Percentiles rank a stretch among this genome's conserved stretches.
Evolutionary conservation across 352 stramenopile genomes (phyloP).

Genomic region (Phytophthora kernoviae): DNA sequence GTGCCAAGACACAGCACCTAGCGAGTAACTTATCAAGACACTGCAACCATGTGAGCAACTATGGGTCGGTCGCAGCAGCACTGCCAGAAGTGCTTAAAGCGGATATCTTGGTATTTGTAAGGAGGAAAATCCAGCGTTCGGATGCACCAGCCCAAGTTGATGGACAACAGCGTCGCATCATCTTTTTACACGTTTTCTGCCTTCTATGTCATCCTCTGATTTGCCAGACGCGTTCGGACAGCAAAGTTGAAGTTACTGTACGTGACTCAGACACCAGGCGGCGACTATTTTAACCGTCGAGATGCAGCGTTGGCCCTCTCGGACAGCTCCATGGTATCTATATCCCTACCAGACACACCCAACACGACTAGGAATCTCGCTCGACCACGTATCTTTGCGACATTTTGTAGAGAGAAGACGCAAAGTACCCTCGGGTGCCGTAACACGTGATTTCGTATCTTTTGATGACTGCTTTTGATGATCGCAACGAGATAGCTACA

Average conservation of each 20-base stretch:
- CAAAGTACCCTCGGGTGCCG: not conserved
- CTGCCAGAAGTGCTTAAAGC: not conserved
- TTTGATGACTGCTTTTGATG: not conserved
- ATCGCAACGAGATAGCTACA: not conserved
- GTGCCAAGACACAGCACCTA: not conserved
- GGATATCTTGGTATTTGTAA: not conserved
- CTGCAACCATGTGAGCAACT: not conserved
- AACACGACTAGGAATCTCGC: not conserved
- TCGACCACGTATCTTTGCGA: not conserved
- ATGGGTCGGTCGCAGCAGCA: not conserved
- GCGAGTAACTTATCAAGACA: slow-evolving; percentile 6
- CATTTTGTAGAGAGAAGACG: too few species aligned
- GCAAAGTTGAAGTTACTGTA: not conserved
- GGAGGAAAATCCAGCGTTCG: not conserved
- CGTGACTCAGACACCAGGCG: not conserved
- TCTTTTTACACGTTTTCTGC: too few species aligned
- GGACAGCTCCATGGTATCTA: too few species aligned
- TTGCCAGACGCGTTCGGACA: not conserved
- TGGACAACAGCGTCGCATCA: not conserved
- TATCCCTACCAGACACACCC: too few species aligned
- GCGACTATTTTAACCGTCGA: too few species aligned
- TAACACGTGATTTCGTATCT: not conserved
- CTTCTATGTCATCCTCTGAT: too few species aligned
- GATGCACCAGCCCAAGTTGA: not conserved
- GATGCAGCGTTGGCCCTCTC: not conserved